Conservation (phyloP, 1,139 yeast species). For the Yamadazyma taylorii region DNA sequence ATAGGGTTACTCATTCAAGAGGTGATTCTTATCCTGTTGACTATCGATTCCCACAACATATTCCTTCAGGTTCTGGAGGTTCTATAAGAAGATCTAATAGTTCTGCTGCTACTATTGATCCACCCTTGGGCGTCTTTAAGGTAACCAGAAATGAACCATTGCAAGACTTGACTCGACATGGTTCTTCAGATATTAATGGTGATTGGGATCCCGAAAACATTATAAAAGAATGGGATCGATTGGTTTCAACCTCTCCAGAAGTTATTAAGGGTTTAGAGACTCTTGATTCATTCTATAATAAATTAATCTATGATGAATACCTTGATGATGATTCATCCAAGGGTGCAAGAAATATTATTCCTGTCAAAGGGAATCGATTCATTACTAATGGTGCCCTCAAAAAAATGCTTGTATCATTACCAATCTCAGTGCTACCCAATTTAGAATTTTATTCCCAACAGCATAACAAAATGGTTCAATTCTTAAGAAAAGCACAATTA, state of each 20-base stretch:
- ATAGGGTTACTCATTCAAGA: not conserved
- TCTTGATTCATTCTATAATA: conserved; percentile 2
- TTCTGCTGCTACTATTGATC: too few relatives aligned
- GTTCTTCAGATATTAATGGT: not conserved
- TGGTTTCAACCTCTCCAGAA: conserved; percentile 2
- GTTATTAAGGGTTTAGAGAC: conserved; percentile 1
- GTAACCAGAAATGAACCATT: too few relatives aligned
- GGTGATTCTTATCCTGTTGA: conserved; percentile 4
- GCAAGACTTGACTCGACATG: not conserved
- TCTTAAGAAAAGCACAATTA: conserved; percentile 8
- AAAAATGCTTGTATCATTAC: conserved; percentile 7
- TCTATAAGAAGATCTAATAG: too few relatives aligned
- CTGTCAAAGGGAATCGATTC: not conserved
- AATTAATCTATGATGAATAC: conserved; percentile 1
- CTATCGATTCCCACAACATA: conserved; percentile 6
- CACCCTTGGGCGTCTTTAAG: not conserved
- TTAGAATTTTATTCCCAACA: conserved; percentile 10
- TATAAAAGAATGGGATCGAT: not conserved
- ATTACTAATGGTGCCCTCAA: not conserved
- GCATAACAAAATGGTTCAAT: conserved; percentile 4
- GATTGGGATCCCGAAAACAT: not conserved
- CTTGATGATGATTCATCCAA: not conserved
- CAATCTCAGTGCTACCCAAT: conserved; percentile 7
- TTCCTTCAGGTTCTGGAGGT: too few relatives aligned
- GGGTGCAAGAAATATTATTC: too few relatives aligned